Evolutionary conservation across 768 basidiomycete genomes (phyloP).

Genomic region (Lentinus brumalis): DNA sequence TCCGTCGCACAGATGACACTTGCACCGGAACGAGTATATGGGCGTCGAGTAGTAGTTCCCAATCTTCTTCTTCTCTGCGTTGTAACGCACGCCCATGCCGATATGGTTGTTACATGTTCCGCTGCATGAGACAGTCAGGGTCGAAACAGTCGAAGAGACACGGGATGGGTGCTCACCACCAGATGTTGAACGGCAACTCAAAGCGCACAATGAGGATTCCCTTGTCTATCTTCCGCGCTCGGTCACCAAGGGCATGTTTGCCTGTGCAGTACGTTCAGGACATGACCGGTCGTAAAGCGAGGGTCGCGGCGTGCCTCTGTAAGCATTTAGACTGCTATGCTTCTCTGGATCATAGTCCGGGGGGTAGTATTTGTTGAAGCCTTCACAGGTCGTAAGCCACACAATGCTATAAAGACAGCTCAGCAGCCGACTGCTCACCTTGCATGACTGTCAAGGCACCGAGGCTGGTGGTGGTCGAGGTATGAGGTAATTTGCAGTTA

Average conservation of each 20-base stretch:
- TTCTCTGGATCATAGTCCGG: constrained; percentile 74
- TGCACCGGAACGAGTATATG: constrained; percentile 94
- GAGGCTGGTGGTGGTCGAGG: background rate
- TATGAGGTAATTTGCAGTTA: constrained; percentile 7
- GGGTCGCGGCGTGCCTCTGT: constrained; percentile 53
- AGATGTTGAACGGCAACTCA: constrained; percentile 94
- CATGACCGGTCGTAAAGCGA: background rate
- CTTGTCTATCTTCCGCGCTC: constrained; percentile 94
- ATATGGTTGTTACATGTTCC: constrained; percentile 95
- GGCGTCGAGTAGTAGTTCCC: constrained; percentile 94
- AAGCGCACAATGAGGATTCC: constrained; percentile 96
- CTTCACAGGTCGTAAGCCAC: constrained; percentile 31
- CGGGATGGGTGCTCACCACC: constrained; percentile 67
- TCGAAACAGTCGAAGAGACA: background rate
- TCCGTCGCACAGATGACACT: constrained; percentile 94
- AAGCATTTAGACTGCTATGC: constrained; percentile 72
- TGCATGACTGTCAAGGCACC: constrained; percentile 38
- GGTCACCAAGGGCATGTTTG: constrained; percentile 91
- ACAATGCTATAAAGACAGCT: background rate
- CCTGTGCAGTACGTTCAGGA: constrained; percentile 45
- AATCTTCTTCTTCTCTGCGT: constrained; percentile 97
- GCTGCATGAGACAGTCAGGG: constrained; percentile 42
- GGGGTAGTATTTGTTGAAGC: constrained; percentile 81
- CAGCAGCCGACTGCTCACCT: constrained; percentile 32
- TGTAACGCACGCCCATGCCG: constrained; percentile 99